Conservation (phyloP, 2,329 filamentous ascomycete species). For the Fusarium newnesense region DNA sequence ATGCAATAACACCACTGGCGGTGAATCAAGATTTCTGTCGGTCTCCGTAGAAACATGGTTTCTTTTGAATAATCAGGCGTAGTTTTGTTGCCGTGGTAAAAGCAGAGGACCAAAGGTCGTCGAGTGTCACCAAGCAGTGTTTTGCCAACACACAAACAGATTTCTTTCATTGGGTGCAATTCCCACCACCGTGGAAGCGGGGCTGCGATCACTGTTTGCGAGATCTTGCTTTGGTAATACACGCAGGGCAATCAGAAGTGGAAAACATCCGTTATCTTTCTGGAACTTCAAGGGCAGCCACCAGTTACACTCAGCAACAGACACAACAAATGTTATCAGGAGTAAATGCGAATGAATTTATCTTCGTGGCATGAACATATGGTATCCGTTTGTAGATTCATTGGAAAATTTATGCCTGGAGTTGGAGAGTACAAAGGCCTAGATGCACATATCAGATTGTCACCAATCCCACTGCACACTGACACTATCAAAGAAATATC, state of each 20-base stretch:
- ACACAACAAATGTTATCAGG: background rate
- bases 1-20: rapidly evolving
- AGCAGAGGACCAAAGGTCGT: rapidly evolving
- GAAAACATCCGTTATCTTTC: background rate
- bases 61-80: rapidly evolving
- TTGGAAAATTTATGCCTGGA: rapidly evolving
- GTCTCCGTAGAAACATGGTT: rapidly evolving
- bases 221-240: background rate
- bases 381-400: rapidly evolving
- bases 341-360: no score
- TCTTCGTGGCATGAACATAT: rapidly evolving
- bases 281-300: background rate
- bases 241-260: background rate
- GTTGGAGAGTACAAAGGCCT: rapidly evolving
- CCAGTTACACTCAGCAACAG: background rate
- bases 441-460: background rate
- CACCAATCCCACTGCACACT: background rate
- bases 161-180: background rate
- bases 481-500: background rate
- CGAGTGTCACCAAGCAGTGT: background rate
- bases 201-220: background rate
- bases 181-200: background rate
- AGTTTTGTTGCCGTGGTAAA: rapidly evolving
- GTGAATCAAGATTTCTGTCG: rapidly evolving
- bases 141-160: background rate